Evolutionary conservation across 352 stramenopile species (phyloP).

Genomic region (Thraustotheca clavata): DNA sequence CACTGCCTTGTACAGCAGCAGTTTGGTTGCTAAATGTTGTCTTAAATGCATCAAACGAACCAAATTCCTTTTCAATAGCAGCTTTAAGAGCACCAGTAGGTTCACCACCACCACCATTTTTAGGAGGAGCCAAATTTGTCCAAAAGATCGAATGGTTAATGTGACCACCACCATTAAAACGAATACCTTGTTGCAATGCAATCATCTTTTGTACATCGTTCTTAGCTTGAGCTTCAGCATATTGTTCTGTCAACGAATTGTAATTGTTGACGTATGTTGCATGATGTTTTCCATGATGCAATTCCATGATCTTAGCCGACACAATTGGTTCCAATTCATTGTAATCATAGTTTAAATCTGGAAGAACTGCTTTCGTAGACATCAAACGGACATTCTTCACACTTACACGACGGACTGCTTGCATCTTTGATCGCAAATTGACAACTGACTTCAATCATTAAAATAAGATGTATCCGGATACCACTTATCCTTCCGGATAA

Average conservation of each 20-base stretch:
- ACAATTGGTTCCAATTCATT: slow-evolving; percentile 82
- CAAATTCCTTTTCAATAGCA: slow-evolving; percentile 90
- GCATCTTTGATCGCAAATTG: neutral
- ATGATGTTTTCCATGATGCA: slow-evolving; percentile 97
- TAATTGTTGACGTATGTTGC: slow-evolving; percentile 96
- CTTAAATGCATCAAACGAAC: slow-evolving; percentile 89
- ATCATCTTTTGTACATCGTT: slow-evolving; percentile 88
- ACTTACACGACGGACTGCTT: slow-evolving; percentile 2
- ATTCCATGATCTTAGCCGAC: slow-evolving; percentile 85
- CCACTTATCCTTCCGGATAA: slow-evolving; percentile 5
- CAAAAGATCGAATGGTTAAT: slow-evolving; percentile 99
- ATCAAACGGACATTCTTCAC: slow-evolving; percentile 36
- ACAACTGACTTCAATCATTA: slow-evolving; percentile 8
- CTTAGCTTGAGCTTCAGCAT: slow-evolving; percentile 82
- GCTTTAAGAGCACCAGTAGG: slow-evolving; percentile 76
- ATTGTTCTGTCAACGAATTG: slow-evolving; percentile 90
- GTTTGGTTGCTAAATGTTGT: slow-evolving; percentile 82
- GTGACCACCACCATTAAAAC: slow-evolving; percentile 98
- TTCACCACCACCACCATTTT: slow-evolving; percentile 66
- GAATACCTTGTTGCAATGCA: slow-evolving; percentile 85
- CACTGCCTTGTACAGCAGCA: slow-evolving; percentile 93
- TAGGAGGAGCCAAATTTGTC: slow-evolving; percentile 90
- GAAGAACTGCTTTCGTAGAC: slow-evolving; percentile 64
- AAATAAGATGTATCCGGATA: slow-evolving; percentile 13
- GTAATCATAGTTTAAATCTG: slow-evolving; percentile 83